Percentiles rank a stretch among this genome's conserved stretches.
These are phyloP conservation scores for Ceratocystis colombiana DNA, from an alignment of 2,329 filamentous ascomycete genomes.

Conservation along the genomic window DNA sequence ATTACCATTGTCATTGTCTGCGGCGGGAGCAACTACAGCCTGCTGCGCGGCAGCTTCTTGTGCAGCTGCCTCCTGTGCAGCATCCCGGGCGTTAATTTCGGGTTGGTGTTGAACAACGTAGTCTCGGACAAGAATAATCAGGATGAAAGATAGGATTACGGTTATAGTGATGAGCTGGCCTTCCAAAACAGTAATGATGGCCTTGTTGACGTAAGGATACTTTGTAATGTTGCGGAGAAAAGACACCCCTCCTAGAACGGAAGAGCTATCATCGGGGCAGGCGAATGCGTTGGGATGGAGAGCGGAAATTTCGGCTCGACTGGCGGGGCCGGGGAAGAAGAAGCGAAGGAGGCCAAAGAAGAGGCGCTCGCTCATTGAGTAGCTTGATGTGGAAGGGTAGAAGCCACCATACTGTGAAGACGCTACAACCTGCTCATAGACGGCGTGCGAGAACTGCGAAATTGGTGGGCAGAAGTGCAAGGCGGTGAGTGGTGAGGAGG, in stretches of 20 bases:
- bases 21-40: neutral
- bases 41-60: neutral
- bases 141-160: conserved; percentile 85
- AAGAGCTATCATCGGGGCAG: conserved; percentile 29
- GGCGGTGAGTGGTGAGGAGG: conserved; percentile 29
- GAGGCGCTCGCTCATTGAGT: conserved; percentile 8
- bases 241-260: conserved; percentile 48
- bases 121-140: conserved; percentile 93
- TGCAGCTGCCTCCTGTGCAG: conserved; percentile 38
- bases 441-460: conserved; percentile 19
- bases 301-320: conserved; percentile 16
- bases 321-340: conserved; percentile 16
- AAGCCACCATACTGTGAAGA: conserved; percentile 11
- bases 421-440: conserved; percentile 20
- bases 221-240: conserved; percentile 55
- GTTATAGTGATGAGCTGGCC: conserved; percentile 87
- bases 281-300: conserved; percentile 21
- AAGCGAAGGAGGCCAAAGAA: conserved; percentile 16
- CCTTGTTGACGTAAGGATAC: conserved; percentile 62
- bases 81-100: conserved; percentile 63
- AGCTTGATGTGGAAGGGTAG: neutral
- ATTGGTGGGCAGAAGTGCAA: conserved; percentile 18
- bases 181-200: conserved; percentile 74
- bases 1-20: neutral
- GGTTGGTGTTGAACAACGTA: conserved; percentile 98